Evolutionary conservation across 176 grass and related monocot genomes (phyloP).

Genomic region (Phoenix dactylifera): DNA sequence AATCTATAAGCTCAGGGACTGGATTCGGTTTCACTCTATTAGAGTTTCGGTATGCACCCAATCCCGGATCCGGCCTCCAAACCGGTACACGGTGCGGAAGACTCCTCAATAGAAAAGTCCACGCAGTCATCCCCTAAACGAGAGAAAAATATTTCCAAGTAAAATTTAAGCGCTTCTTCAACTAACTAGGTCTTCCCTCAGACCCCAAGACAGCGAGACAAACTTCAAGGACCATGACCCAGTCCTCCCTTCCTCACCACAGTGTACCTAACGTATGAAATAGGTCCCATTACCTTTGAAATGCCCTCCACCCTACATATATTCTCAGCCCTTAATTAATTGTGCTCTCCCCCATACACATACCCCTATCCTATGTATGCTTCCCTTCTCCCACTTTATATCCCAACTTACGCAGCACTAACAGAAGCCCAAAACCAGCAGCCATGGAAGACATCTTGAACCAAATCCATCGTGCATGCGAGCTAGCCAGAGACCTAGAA

Average conservation of each 20-base stretch:
- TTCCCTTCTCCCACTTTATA: background rate
- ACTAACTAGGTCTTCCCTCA: constrained; percentile 29
- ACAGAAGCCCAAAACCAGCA: background rate
- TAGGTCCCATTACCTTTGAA: no score
- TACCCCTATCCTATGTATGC: background rate
- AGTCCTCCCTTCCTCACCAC: constrained; percentile 11
- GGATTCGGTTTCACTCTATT: no score
- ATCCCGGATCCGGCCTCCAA: no score
- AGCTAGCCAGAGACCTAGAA: constrained; percentile 23
- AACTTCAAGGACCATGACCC: constrained; percentile 12
- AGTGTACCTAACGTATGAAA: constrained; percentile 1
- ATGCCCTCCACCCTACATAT: background rate
- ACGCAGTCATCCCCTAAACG: constrained; percentile 8
- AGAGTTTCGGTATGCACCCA: no score
- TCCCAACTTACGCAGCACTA: background rate
- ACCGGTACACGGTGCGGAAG: no score
- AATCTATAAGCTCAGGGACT: no score
- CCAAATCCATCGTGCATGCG: constrained; percentile 31
- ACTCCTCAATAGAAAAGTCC: constrained; percentile 9
- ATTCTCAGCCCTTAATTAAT: constrained; percentile 5
- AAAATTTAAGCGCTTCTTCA: constrained; percentile 29
- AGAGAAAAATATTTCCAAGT: constrained; percentile 32
- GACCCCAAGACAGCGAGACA: constrained; percentile 21
- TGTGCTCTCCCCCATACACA: background rate
- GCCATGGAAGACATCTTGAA: constrained; percentile 27